These are phyloP conservation scores for Centrapalus pauciflorus DNA, from an alignment of 129 eudicot species.

Conservation along the genomic window DNA sequence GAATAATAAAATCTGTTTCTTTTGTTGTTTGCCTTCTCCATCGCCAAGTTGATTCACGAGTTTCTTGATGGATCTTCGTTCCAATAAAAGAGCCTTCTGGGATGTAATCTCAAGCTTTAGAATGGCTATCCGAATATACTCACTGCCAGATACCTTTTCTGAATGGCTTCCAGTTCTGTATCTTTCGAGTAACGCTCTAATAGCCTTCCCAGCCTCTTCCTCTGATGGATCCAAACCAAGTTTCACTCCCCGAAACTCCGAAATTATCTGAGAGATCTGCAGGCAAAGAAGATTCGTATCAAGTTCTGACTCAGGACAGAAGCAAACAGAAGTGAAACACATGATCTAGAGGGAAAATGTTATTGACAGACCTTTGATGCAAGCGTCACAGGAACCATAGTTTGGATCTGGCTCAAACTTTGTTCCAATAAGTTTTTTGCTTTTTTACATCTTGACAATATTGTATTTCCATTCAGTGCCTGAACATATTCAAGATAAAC, in stretches of 20 bases:
- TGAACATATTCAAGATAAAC: slow-evolving; percentile 27
- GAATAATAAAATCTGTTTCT: slow-evolving; percentile 42
- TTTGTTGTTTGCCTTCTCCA: slow-evolving; percentile 24
- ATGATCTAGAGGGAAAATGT: neutral
- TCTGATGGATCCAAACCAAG: slow-evolving; percentile 55
- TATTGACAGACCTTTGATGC: slow-evolving; percentile 54
- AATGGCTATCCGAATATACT: slow-evolving; percentile 44
- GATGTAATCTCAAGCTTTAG: slow-evolving; percentile 56
- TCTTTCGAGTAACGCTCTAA: slow-evolving; percentile 39
- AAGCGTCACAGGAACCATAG: slow-evolving; percentile 65
- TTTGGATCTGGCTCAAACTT: slow-evolving; percentile 58
- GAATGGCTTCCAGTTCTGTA: slow-evolving; percentile 30
- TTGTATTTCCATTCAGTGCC: slow-evolving; percentile 73
- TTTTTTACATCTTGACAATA: slow-evolving; percentile 60
- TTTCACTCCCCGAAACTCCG: slow-evolving; percentile 32
- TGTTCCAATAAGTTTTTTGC: slow-evolving; percentile 42
- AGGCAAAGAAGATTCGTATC: slow-evolving; percentile 17
- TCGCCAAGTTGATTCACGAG: slow-evolving; percentile 33
- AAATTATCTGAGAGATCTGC: slow-evolving; percentile 55
- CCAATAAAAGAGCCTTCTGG: slow-evolving; percentile 46
- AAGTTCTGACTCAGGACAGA: neutral
- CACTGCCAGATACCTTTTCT: slow-evolving; percentile 27
- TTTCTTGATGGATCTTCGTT: slow-evolving; percentile 61
- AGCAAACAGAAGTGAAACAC: no score
- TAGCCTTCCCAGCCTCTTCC: slow-evolving; percentile 64